Conservation (phyloP, 1,284 basidiomycete genomes). For the Heterobasidion occidentale region DNA sequence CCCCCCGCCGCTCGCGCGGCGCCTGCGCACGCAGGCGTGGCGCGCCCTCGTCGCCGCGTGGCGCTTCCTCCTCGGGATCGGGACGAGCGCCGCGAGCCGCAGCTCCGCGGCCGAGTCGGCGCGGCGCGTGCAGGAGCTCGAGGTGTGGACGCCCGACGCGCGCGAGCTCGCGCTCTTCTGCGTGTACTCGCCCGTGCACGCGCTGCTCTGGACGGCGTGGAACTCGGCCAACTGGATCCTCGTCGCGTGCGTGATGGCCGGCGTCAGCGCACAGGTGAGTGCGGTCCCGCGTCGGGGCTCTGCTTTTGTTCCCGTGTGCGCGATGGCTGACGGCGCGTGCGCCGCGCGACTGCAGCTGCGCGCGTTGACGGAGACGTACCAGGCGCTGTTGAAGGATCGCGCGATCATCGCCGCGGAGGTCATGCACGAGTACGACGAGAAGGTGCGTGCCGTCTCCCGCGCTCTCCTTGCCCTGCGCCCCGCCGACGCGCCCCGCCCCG, state of each 20-base stretch:
- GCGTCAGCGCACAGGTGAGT: conserved; percentile 54
- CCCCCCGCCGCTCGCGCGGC: conserved; percentile 36
- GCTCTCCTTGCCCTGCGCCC: background rate
- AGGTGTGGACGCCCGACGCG: conserved; percentile 72
- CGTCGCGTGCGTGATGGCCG: conserved; percentile 56
- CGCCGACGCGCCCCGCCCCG: background rate
- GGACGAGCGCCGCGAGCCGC: conserved; percentile 36
- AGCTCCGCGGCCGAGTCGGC: conserved; percentile 28
- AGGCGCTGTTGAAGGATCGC: conserved; percentile 64
- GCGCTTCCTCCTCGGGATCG: conserved; percentile 62
- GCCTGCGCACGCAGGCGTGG: conserved; percentile 35
- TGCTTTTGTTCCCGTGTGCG: no score
- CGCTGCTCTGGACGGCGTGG: conserved; percentile 64
- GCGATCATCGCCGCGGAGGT: conserved; percentile 74
- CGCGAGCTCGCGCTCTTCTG: conserved; percentile 62
- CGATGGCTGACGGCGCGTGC: background rate
- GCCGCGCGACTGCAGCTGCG: conserved; percentile 34
- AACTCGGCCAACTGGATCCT: conserved; percentile 68
- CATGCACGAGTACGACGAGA: conserved; percentile 80
- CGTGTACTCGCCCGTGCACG: conserved; percentile 72
- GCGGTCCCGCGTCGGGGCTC: background rate
- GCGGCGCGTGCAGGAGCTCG: conserved; percentile 56
- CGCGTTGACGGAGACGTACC: conserved; percentile 46
- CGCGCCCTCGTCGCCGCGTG: conserved; percentile 42
- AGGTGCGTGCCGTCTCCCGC: conserved; percentile 32